A percentile compares a stretch with the other conserved stretches of the same genome.
Evolutionary conservation across 768 basidiomycete genomes (phyloP).

Genomic region (Boletus tylopilopsis): DNA sequence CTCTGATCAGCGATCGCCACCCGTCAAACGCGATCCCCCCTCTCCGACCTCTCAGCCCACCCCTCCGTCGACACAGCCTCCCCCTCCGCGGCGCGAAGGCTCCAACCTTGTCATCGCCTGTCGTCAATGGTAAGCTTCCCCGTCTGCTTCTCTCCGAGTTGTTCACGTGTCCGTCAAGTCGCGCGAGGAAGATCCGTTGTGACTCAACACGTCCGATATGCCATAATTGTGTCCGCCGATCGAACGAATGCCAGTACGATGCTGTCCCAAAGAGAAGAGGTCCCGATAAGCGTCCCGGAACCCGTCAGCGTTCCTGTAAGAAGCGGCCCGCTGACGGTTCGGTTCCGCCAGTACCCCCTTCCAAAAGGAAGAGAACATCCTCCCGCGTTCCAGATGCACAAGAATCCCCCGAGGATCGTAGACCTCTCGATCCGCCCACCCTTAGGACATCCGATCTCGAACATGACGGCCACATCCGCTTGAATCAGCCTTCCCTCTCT

Average conservation of each 20-base stretch:
- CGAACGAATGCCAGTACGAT: constrained; percentile 78
- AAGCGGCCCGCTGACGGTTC: constrained; percentile 62
- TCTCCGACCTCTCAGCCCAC: constrained; percentile 29
- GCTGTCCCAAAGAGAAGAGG: constrained; percentile 77
- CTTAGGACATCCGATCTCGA: constrained; percentile 27
- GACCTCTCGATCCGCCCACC: constrained; percentile 23
- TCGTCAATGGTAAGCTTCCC: constrained; percentile 66
- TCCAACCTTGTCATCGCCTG: constrained; percentile 78
- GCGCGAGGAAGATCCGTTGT: constrained; percentile 81
- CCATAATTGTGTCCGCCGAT: constrained; percentile 77
- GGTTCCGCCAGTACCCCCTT: constrained; percentile 44
- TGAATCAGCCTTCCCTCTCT: constrained; percentile 31
- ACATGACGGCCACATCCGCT: constrained; percentile 20
- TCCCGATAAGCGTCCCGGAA: constrained; percentile 83
- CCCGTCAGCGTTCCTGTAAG: constrained; percentile 81
- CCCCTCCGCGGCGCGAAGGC: constrained; percentile 47
- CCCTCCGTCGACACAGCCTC: constrained; percentile 22
- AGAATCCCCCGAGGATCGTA: constrained; percentile 28
- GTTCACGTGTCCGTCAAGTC: constrained; percentile 49
- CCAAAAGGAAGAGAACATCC: constrained; percentile 50
- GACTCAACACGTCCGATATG: constrained; percentile 79
- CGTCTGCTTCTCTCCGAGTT: constrained; percentile 25
- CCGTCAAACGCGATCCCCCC: constrained; percentile 45
- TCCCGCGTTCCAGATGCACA: constrained; percentile 32
- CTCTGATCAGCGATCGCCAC: constrained; percentile 29